Evolutionary conservation across 495 filamentous ascomycete genomes (phyloP).

Genomic region (Daldinia decipiens): DNA sequence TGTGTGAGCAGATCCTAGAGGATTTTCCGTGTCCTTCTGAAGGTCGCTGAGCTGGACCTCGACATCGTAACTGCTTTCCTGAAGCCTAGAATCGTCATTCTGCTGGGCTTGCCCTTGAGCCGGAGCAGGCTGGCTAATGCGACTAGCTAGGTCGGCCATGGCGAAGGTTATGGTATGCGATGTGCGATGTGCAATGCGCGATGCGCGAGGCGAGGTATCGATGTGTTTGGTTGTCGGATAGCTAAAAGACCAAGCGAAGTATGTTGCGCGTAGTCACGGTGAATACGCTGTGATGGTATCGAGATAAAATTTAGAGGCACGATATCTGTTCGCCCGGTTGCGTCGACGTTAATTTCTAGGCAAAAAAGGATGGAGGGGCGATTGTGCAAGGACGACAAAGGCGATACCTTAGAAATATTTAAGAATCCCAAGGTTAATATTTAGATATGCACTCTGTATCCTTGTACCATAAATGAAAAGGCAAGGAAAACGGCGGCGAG

Average conservation of each 20-base stretch:
- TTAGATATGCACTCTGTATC: neutral
- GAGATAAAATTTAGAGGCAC: neutral
- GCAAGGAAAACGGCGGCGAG: neutral
- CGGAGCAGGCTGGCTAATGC: conserved; percentile 60
- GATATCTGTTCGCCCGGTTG: neutral
- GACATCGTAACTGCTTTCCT: conserved; percentile 80
- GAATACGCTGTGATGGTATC: neutral
- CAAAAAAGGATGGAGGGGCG: neutral
- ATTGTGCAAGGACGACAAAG: neutral
- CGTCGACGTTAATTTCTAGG: neutral
- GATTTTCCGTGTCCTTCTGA: conserved; percentile 85
- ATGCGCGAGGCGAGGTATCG: conserved; percentile 10
- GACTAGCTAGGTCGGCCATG: conserved; percentile 68
- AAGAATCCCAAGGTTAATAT: neutral
- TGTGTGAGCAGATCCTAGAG: conserved; percentile 81
- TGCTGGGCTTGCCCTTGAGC: neutral
- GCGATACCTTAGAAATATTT: neutral
- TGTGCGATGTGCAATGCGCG: too few species aligned
- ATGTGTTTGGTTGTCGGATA: neutral
- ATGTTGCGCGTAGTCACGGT: neutral
- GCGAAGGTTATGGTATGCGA: neutral
- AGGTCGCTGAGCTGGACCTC: conserved; percentile 91
- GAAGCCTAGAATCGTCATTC: conserved; percentile 57
- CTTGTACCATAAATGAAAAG: neutral
- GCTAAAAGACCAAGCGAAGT: neutral